Base-by-base conservation (phyloP, 1,284 basidiomycete genomes). In the Anthracocystis walkeri region DNA sequence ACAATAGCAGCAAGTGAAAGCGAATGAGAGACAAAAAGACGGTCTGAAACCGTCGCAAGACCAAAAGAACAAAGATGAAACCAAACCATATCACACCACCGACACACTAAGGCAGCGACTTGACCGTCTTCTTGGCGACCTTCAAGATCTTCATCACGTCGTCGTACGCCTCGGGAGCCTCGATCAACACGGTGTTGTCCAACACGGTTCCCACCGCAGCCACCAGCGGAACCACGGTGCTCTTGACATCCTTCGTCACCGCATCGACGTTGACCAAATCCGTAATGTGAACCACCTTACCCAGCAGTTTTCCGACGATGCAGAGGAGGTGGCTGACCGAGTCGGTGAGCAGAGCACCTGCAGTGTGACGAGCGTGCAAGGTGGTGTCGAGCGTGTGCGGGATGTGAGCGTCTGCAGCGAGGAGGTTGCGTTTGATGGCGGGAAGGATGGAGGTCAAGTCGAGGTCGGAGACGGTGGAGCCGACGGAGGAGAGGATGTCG, bases 301-400 rank as follows among this genome's bases (percentile, higher is more conserved):
- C 27, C 16, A 73, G 31, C 16, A 72, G 41, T 3, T 25, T 23
- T 6, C 27, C 20, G 29, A 54, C 18, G 29, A 55, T 49, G 20
- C 23, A 11, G 27, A 42, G 25, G 23, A 72, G 57, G 4, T 49
- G 52, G 49, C 44, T 46, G 44, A 73, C 27, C 7, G 70, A 59
- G 40, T 52, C 57, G 20, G n/a, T 21, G 52, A 73, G 49, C 6
- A 66, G 53, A n/a, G 38, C 27, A 40, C 31, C 5, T 2, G 27
- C 29, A 23, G 31, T 25, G 29, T 46, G 21, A 33, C 46, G 51
- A 2, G 51, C 33, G n/a, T 42, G 35, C 29, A 57, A 31, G 12
- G 33, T n/a, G 31, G 50, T 35, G 31, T 50, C 38, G 40, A 51
- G 33, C 1, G 33, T 14, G 29, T 40, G 31, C 21, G 41, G 23